Conservation (phyloP, 345 rosid genomes). For the Luvunga scandens region DNA sequence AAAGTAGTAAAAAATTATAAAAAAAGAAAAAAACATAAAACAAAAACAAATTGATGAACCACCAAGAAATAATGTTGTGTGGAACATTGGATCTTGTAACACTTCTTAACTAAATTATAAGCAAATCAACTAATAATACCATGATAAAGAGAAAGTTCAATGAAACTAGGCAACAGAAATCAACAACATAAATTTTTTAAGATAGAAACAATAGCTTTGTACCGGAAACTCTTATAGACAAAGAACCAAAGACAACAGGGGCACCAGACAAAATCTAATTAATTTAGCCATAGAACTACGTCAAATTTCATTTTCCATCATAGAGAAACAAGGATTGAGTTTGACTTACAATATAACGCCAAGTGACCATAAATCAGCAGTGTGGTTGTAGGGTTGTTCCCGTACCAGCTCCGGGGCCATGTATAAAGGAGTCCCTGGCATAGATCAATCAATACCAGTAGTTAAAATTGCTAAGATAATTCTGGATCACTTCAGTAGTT, state of each 20-base stretch:
- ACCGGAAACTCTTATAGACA: not conserved
- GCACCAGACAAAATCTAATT: not conserved
- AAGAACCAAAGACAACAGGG: not conserved
- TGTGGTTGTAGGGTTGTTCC: slow-evolving; percentile 98
- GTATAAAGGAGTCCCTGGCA: slow-evolving; percentile 90
- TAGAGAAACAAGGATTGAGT: slow-evolving; percentile 13
- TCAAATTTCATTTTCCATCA: not conserved
- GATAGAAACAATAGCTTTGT: not conserved
- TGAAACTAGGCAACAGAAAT: not conserved
- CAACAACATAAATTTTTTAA: not conserved
- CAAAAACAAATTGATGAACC: not conserved
- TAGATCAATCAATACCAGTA: slow-evolving; percentile 10
- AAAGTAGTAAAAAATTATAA: not conserved
- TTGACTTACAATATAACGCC: slow-evolving; percentile 89
- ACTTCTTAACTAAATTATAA: not conserved
- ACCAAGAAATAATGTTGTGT: not conserved
- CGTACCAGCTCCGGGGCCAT: slow-evolving; percentile 98
- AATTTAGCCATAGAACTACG: not conserved
- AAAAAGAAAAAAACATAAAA: too few relatives aligned
- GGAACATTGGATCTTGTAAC: not conserved
- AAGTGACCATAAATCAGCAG: slow-evolving; percentile 98
- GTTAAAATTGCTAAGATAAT: slow-evolving; percentile 7
- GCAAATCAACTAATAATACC: not conserved
- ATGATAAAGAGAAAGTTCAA: not conserved
- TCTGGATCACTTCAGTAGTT: not conserved